phyloP scores from a whole-genome alignment of 2,329 filamentous ascomycete genomes.

The Phaeosphaeriaceae sp. region DNA sequence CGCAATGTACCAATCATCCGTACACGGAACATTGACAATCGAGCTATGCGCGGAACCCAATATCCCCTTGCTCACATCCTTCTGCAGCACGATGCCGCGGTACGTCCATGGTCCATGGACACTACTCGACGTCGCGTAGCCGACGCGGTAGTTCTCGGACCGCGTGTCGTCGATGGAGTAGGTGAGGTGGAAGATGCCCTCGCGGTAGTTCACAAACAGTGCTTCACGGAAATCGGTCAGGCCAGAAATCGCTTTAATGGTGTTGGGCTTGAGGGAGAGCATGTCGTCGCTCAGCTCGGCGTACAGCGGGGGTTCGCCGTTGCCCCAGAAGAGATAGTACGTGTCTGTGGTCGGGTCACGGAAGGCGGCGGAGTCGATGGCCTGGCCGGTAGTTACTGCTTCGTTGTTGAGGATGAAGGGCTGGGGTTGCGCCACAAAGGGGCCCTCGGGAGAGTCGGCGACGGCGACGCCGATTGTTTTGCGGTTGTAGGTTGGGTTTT shows the following conservation, averaged over 20 bases:
- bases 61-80: slow-evolving; percentile 28
- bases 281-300: slow-evolving; percentile 34
- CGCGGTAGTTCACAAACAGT: slow-evolving; percentile 33
- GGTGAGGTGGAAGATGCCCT: slow-evolving; percentile 33
- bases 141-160: slow-evolving; percentile 33
- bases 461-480: slow-evolving; percentile 40
- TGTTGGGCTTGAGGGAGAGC: slow-evolving; percentile 24
- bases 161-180: slow-evolving; percentile 41
- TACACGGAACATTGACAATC: slow-evolving; percentile 35
- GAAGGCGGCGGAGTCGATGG: slow-evolving; percentile 36
- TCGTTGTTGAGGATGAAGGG: slow-evolving; percentile 40
- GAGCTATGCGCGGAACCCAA: slow-evolving; percentile 33
- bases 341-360: slow-evolving; percentile 30
- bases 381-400: slow-evolving; percentile 27
- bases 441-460: slow-evolving; percentile 28
- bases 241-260: slow-evolving; percentile 19
- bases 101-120: slow-evolving; percentile 36
- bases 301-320: slow-evolving; percentile 21
- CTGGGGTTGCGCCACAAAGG: slow-evolving; percentile 30
- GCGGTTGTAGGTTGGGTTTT: slow-evolving; percentile 32
- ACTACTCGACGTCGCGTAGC: slow-evolving; percentile 30
- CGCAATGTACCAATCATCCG: slow-evolving; percentile 40
- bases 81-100: slow-evolving; percentile 32
- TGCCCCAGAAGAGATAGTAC: slow-evolving; percentile 41
- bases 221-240: slow-evolving; percentile 35